phyloP scores from a whole-genome alignment of 768 basidiomycete species.

The Candolleomyces efflorescens region DNA sequence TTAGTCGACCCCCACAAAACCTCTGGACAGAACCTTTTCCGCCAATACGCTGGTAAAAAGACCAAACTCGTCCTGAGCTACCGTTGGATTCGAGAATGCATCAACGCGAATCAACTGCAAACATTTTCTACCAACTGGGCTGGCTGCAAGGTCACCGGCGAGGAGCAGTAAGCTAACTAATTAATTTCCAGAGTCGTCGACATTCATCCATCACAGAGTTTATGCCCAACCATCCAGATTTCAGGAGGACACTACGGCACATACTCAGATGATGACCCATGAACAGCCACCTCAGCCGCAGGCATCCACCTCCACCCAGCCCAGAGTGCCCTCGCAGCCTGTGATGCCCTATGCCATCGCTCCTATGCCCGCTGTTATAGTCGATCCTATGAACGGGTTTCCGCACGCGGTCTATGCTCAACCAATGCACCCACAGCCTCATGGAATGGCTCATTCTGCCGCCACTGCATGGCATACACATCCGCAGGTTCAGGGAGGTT shows the following conservation, averaged over 20 bases:
- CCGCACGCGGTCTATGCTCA: conserved; percentile 6
- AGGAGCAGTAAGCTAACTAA: conserved; percentile 53
- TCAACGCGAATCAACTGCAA: conserved; percentile 63
- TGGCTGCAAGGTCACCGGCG: conserved; percentile 75
- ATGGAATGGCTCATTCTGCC: neutral
- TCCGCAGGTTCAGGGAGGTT: neutral
- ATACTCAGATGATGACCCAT: neutral
- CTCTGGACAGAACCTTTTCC: conserved; percentile 77
- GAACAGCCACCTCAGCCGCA: conserved; percentile 3
- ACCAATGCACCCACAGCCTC: conserved; percentile 11
- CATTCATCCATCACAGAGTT: neutral
- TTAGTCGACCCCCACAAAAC: conserved; percentile 75
- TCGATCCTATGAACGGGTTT: conserved; percentile 6
- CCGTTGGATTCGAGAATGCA: conserved; percentile 75
- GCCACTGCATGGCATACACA: neutral
- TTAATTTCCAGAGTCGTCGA: neutral
- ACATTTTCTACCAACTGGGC: conserved; percentile 77
- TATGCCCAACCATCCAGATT: neutral
- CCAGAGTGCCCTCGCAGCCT: neutral
- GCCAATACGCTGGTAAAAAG: conserved; percentile 77
- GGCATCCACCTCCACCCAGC: conserved; percentile 17
- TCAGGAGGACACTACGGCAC: neutral
- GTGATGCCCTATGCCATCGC: conserved; percentile 8
- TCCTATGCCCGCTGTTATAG: neutral
- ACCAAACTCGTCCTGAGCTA: conserved; percentile 71